Evolutionary conservation across 192 early-diverging fungal genomes (phyloP), one percentile per base, ranked within the genome.

Genomic region (Linnemannia exigua): DNA sequence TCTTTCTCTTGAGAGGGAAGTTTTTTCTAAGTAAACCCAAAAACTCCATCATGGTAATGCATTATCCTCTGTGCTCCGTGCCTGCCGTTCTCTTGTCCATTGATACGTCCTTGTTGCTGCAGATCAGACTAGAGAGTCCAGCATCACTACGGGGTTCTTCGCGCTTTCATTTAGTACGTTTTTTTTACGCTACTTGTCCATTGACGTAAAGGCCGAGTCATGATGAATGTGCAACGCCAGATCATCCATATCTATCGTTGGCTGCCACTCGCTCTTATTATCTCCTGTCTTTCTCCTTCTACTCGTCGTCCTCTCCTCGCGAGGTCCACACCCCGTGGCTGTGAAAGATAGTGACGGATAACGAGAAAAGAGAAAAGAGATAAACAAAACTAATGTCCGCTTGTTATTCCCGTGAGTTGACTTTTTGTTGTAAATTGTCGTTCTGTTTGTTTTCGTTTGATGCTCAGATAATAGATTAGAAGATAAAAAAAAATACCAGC

Each of bases 391-490:
- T 31, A 63, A 63, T n/a, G 58, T 63, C 58, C 58, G 58, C 58
- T 63, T 14, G 28, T 12, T 63, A 63, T 63, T 63, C 58, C 58
- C 58, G 58, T 63, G 58, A 25, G 1, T 1, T 41, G 12, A 48
- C 14, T 76, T 12, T 38, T 61, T 74, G 16, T 74, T 41, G 16
- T 61, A n/a, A n/a, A n/a, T n/a, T n/a, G n/a, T 61, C 50, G 58
- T 61, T 61, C 33, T 74, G 50, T 6, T 41, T 67, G 36, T 48
- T 76, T 63, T 76, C 1, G 41, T 63, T 63, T 66, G 15, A n/a
- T 52, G 58, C 35, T 28, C 28, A 25, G 73, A 38, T 31, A 50
- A 47, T 31, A 47, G 51, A 72, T 47, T 31, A 50, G 7, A n/a
- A 50, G 16, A 28, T 9, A 31, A 48, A 41, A 38, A 70, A 11